Percentiles rank a stretch among this genome's conserved stretches.
Evolutionary conservation across 495 filamentous ascomycete species (phyloP).

Genomic region (Tuber melanosporum): DNA sequence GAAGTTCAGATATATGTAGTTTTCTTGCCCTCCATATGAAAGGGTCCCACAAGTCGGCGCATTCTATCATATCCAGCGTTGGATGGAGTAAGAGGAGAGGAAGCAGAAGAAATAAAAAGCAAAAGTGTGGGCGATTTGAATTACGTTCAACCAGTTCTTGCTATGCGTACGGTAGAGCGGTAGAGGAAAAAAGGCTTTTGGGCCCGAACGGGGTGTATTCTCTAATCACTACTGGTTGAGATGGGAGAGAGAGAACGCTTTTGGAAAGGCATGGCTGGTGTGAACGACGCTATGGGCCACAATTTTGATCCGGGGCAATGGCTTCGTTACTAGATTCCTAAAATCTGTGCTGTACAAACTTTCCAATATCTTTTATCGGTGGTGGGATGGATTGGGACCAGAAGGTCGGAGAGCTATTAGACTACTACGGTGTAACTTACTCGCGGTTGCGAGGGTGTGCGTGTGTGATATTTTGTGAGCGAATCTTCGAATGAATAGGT

Average conservation of each 20-base stretch:
- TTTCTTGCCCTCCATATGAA: neutral
- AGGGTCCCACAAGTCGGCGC: neutral
- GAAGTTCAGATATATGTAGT: conserved; percentile 2
- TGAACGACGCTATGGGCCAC: neutral
- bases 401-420: neutral
- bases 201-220: neutral
- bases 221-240: neutral
- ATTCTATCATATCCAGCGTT: neutral
- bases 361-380: neutral
- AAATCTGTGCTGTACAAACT: neutral
- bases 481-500: neutral
- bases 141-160: neutral
- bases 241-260: neutral
- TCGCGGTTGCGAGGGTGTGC: neutral
- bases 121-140: neutral
- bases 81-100: neutral
- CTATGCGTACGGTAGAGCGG: neutral
- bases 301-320: neutral
- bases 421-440: neutral
- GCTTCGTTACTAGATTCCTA: neutral
- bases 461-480: neutral
- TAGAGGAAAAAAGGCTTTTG: neutral
- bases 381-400: neutral
- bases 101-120: neutral
- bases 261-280: neutral